Percentiles rank a stretch among this genome's conserved stretches.
phyloP scores from a whole-genome alignment of 257 asterid genomes.

The Apocynum venetum region DNA sequence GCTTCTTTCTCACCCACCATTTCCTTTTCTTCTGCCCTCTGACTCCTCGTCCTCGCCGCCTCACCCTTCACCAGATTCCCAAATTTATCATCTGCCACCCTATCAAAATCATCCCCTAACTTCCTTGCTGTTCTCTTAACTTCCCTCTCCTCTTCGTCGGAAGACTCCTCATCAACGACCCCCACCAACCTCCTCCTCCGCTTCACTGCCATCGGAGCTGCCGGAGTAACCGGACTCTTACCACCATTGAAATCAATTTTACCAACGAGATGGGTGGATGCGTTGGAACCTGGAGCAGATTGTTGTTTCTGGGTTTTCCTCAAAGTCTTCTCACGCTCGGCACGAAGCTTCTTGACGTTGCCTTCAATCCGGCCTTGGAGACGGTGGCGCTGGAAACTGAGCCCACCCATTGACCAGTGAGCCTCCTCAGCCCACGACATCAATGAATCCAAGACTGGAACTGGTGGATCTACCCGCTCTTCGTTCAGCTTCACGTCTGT shows the following conservation, averaged over 20 bases:
- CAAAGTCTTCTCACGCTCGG: slow-evolving; percentile 41
- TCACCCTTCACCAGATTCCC: slow-evolving; percentile 10
- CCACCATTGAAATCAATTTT: background rate
- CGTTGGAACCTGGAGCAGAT: background rate
- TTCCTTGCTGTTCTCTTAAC: slow-evolving; percentile 53
- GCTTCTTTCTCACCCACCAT: background rate
- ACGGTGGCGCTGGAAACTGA: slow-evolving; percentile 69
- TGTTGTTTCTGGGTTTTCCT: slow-evolving; percentile 18
- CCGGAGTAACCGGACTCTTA: slow-evolving; percentile 54
- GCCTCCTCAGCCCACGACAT: slow-evolving; percentile 83
- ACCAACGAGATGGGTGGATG: background rate
- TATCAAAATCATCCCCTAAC: slow-evolving; percentile 71
- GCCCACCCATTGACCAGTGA: slow-evolving; percentile 98
- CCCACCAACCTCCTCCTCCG: slow-evolving; percentile 48
- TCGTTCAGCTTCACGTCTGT: slow-evolving; percentile 53
- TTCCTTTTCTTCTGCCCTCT: slow-evolving; percentile 6
- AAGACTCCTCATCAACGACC: slow-evolving; percentile 29
- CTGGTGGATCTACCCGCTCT: slow-evolving; percentile 72
- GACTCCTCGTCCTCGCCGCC: slow-evolving; percentile 33
- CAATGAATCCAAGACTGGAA: slow-evolving; percentile 59
- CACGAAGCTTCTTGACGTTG: slow-evolving; percentile 54
- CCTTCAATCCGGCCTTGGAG: slow-evolving; percentile 96
- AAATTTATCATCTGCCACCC: slow-evolving; percentile 57
- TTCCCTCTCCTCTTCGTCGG: slow-evolving; percentile 28
- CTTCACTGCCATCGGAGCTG: slow-evolving; percentile 63